Percentiles rank a stretch among this genome's conserved stretches.
These are phyloP conservation scores for Eutypella sp. DNA, from an alignment of 2,329 filamentous ascomycete species.

Conservation along the genomic window DNA sequence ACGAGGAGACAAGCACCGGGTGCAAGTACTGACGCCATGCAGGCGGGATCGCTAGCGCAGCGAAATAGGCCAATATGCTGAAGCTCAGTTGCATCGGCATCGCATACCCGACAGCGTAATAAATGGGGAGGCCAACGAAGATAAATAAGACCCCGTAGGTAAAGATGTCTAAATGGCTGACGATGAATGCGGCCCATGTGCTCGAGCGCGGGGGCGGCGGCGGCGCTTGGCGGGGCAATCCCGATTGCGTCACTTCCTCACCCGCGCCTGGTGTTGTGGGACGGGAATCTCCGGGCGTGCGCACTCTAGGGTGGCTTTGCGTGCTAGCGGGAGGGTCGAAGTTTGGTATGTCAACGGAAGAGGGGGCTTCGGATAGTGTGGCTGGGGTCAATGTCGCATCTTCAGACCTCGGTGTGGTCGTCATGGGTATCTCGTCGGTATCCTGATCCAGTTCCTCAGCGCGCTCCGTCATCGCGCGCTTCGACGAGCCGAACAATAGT, in stretches of 20 bases:
- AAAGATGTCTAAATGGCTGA: conserved; percentile 39
- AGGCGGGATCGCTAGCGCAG: conserved; percentile 42
- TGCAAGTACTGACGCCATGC: conserved; percentile 49
- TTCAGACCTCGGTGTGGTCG: conserved; percentile 8
- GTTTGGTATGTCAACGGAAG: conserved; percentile 9
- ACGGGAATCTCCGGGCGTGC: conserved; percentile 3
- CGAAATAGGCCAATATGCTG: conserved; percentile 48
- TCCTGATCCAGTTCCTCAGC: conserved; percentile 45
- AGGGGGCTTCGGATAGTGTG: conserved; percentile 14
- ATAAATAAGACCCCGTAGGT: conserved; percentile 43
- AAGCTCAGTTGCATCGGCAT: conserved; percentile 43
- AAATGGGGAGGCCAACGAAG: conserved; percentile 49
- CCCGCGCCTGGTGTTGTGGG: neutral
- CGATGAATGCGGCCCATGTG: conserved; percentile 44
- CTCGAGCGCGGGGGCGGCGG: conserved; percentile 41
- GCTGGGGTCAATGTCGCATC: conserved; percentile 20
- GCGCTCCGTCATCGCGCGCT: conserved; percentile 45
- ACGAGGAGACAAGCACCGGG: conserved; percentile 52
- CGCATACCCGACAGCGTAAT: conserved; percentile 47
- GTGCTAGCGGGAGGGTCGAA: conserved; percentile 11
- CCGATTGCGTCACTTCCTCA: conserved; percentile 6
- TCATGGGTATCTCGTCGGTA: conserved; percentile 44
- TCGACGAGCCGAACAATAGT: conserved; percentile 44
- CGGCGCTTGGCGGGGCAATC: conserved; percentile 33
- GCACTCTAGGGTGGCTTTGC: conserved; percentile 4